phyloP scores from a whole-genome alignment of 306 rosid genomes.

The Cucumis cinereus region DNA sequence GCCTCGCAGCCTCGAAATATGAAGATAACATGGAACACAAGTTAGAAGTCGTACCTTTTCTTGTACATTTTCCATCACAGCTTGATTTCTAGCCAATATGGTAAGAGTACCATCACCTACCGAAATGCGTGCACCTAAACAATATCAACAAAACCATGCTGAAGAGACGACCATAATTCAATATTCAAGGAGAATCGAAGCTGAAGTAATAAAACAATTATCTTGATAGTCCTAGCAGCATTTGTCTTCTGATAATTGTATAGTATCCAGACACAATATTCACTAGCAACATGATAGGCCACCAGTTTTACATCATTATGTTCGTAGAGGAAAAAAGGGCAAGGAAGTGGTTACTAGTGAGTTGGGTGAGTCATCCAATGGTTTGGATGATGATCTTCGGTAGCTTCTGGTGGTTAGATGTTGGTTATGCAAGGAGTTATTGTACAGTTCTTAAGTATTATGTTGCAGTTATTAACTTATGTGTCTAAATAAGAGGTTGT shows the following conservation, averaged over 20 bases:
- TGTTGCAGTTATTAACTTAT: too few relatives aligned
- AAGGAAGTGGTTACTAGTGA: too few relatives aligned
- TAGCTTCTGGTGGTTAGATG: too few relatives aligned
- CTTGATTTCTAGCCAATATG: constrained; percentile 62
- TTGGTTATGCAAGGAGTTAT: too few relatives aligned
- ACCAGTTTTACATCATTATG: too few relatives aligned
- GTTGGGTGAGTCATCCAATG: too few relatives aligned
- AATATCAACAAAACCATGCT: not conserved
- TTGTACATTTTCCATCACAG: constrained; percentile 63
- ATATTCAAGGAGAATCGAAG: not conserved
- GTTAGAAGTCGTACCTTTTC: constrained; percentile 47
- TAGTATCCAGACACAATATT: not conserved
- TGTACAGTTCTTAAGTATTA: too few relatives aligned
- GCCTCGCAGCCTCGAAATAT: not conserved
- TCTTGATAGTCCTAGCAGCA: not conserved
- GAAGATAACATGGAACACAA: not conserved
- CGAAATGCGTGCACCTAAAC: constrained; percentile 73
- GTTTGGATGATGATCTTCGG: too few relatives aligned
- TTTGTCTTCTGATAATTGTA: not conserved
- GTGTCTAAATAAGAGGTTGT: too few relatives aligned
- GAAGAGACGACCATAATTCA: not conserved
- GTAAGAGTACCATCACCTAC: constrained; percentile 89
- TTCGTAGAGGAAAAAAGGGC: too few relatives aligned
- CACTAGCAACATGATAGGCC: not conserved
- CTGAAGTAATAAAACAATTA: not conserved